Evolutionary conservation across 208 protist genomes (phyloP), one percentile per base, ranked within the genome.

Genomic region (Angomonas ambiguus): DNA sequence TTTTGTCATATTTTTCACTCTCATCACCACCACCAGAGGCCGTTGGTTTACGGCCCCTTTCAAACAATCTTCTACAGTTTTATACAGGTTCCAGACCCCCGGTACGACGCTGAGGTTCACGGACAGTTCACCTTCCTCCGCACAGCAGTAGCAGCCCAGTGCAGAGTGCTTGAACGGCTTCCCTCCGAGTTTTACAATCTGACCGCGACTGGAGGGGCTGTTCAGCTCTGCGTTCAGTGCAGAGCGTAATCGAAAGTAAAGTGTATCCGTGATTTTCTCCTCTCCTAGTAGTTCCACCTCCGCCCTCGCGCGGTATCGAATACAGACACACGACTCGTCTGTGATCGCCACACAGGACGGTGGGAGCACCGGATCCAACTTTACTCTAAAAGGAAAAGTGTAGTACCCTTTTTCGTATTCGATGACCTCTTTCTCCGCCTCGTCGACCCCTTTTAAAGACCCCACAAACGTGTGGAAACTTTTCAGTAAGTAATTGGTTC

Each of bases 301-400:
- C 27, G 66, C 72, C 45, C 31, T 51, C 34, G 55, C 66, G 13
- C 31, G 34, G 61, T 77, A 72, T 38, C 25, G 55, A 51, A 77
- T 34, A 24, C 20, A 20, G 18, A 48, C 55, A 18, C 48, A 34
- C 2, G 41, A 51, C 24, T 34, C 34, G 2, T 20, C 16, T 16
- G 65, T 68, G 30, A 49, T n/a, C 3, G 65, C 25, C 11, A n/a
- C 25, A 45, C 64, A 71, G 22, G 55, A 58, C 16, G 65, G 65
- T 24, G 66, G 61, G 51, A 66, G 62, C n/a, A 49, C 22, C 22
- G 32, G 8, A 11, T 11, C 31, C 5, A 77, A 31, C 22, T 4
- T n/a, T 2, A 72, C 11, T 13, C n/a, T 20, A 34, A 71, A 72
- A 22, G 72, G 66, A 49, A 71, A 72, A 31, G 10, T 65, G 38